Conservation (phyloP, 73 alveolate species). For the Diophrys sp. region DNA sequence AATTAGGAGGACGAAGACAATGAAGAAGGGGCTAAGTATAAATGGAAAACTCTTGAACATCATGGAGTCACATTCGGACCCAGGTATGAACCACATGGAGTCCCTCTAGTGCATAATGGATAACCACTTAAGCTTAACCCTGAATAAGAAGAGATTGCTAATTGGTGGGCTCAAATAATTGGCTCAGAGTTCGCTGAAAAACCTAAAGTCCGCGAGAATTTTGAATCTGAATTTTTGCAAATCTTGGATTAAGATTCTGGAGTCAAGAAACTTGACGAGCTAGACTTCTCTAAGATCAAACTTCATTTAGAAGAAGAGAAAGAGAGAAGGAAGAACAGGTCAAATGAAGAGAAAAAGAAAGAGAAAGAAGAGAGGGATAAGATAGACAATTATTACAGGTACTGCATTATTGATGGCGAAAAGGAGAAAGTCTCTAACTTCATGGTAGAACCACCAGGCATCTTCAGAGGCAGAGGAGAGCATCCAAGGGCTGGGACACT, state of each 20-base stretch:
- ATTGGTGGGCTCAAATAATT: constrained; percentile 89
- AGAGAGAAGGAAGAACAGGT: constrained; percentile 68
- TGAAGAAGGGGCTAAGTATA: constrained; percentile 58
- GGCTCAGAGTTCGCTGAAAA: constrained; percentile 85
- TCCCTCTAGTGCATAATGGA: constrained; percentile 77
- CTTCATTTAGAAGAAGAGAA: constrained; percentile 71
- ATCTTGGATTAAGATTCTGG: constrained; percentile 66
- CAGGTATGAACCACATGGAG: constrained; percentile 85
- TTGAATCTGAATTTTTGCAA: constrained; percentile 71
- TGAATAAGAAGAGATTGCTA: constrained; percentile 94
- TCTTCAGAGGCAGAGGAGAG: constrained; percentile 99
- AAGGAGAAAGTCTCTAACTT: constrained; percentile 86
- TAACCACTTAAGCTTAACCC: constrained; percentile 62
- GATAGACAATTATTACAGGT: constrained; percentile 78
- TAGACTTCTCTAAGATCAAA: constrained; percentile 85
- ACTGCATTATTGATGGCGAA: constrained; percentile 94
- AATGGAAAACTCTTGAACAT: constrained; percentile 95
- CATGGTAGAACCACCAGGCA: constrained; percentile 97
- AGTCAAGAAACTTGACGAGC: constrained; percentile 71
- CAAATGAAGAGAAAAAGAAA: constrained; percentile 81
- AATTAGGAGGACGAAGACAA: neutral
- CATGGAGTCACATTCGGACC: constrained; percentile 95
- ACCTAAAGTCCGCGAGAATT: constrained; percentile 80
- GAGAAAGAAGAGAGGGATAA: constrained; percentile 81
- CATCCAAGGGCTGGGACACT: constrained; percentile 97